A percentile compares a stretch with the other conserved stretches of the same genome.
These are phyloP conservation scores for Leavenworthia alabamica DNA, from an alignment of 345 rosid genomes.

Conservation along the genomic window DNA sequence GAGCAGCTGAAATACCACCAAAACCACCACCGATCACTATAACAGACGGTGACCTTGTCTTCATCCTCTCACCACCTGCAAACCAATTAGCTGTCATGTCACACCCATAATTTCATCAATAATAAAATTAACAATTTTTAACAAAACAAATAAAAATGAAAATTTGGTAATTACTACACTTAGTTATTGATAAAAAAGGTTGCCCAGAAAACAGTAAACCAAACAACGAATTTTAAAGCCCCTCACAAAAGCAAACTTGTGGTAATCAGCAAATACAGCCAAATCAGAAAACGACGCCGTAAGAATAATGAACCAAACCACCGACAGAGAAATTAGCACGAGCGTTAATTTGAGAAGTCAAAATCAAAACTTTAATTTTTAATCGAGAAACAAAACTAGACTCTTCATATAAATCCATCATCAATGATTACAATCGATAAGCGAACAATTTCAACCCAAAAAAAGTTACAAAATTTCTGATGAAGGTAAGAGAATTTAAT, in stretches of 20 bases:
- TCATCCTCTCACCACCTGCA: slow-evolving; percentile 45
- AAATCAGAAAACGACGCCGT: neutral
- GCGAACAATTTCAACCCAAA: neutral
- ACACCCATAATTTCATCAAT: neutral
- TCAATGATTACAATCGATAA: neutral
- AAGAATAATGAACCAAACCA: slow-evolving; percentile 5
- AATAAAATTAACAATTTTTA: neutral
- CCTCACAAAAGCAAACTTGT: neutral
- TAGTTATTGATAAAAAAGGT: neutral
- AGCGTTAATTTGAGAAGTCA: neutral
- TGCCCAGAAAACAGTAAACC: neutral
- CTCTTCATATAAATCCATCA: neutral
- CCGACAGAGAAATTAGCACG: slow-evolving; percentile 16
- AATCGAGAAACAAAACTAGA: neutral
- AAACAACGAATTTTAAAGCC: slow-evolving; percentile 25
- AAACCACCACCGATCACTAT: slow-evolving; percentile 88
- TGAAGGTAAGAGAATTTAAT: neutral
- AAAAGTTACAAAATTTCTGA: neutral
- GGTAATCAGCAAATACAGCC: slow-evolving; percentile 9
- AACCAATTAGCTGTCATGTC: slow-evolving; percentile 42
- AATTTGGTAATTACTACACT: neutral
- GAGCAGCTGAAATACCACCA: slow-evolving; percentile 89
- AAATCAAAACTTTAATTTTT: neutral
- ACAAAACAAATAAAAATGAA: slow-evolving; percentile 20
- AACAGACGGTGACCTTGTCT: slow-evolving; percentile 70